Base-by-base conservation (phyloP, 2,329 filamentous ascomycete species). In the Epichloe scottii region DNA sequence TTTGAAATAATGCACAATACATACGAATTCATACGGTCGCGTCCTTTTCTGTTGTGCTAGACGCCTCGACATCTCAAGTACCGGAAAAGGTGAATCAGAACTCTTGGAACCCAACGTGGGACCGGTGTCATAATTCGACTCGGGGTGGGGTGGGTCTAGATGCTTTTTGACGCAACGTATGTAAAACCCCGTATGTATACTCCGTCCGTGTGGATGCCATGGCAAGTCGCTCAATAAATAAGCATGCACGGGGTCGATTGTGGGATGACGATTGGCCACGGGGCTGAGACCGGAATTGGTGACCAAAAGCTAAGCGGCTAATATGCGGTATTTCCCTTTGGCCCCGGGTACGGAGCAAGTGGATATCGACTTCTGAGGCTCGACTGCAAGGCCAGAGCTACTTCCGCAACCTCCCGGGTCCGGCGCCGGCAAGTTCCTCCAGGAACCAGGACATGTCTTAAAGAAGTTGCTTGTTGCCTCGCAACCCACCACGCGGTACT, bases 241-340 rank as follows among this genome's bases (percentile, higher is more conserved):
- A 21, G 21, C 21, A 21, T 3, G 60, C 64, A 66, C 64, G 64
- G 59, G 64, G 63, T 56, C 44, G 37, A 45, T 60, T 57, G 51
- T 53, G 56, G 44, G 37, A 51, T 53, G 48, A 51, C 56, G 58
- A 66, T 66, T 66, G 64, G 64, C 51, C 49, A 54, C 43, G 43
- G 46, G 21, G 21, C 3, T 15, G 37, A 2, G 37, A 15, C 15
- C n/a, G 37, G 15, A 14, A 10, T 10, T 17, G 5, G 8, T n/a
- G 6, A 17, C 8, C 0, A 1, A 14, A 12, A 12, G 48, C 33
- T 41, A 39, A 7, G 44, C 51, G 51, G 51, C 33, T 53, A 53
- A 53, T 30, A 10, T 15, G 8, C 51, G 51, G 51, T 5, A 6
- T 23, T 7, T 26, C 26, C 37, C 12, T 30, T 17, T 38, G 40